Evolutionary conservation across 257 asterid genomes (phyloP).

Genomic region (Plectranthus barbatus): DNA sequence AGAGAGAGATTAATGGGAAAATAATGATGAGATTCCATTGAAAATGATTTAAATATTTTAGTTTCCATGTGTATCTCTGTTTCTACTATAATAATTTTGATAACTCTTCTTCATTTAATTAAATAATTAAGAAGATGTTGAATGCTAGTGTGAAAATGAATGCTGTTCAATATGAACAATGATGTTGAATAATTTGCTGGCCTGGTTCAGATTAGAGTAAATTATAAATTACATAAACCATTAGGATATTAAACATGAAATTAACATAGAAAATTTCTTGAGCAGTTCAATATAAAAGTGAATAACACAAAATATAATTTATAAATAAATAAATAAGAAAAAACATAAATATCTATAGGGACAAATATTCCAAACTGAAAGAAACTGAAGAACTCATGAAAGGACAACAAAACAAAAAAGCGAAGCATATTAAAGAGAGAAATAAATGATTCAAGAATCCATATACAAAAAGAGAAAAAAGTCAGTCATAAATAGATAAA

Average conservation of each 20-base stretch:
- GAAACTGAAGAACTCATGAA: too few relatives aligned
- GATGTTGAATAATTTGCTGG: not conserved
- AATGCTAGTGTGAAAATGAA: not conserved
- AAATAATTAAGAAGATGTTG: not conserved
- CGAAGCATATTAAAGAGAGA: not conserved
- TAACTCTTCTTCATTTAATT: not conserved
- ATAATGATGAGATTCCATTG: slow-evolving; percentile 15
- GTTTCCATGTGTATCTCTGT: slow-evolving; percentile 6
- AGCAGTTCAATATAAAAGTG: too few relatives aligned
- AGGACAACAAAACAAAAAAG: not conserved
- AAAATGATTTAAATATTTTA: slow-evolving; percentile 1
- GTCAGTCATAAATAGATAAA: not conserved
- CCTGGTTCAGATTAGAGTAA: not conserved
- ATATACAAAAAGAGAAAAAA: not conserved
- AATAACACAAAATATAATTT: too few relatives aligned
- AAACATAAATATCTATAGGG: not conserved
- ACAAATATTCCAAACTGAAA: too few relatives aligned
- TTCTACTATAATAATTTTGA: not conserved
- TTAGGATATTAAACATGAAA: too few relatives aligned
- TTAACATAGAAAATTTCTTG: too few relatives aligned
- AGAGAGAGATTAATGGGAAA: slow-evolving; percentile 8
- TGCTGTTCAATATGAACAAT: too few relatives aligned
- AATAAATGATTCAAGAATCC: not conserved
- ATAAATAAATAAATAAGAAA: not conserved
- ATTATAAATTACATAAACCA: too few relatives aligned